Base-by-base conservation (phyloP, 2,329 filamentous ascomycete genomes). In the Fusarium burgessii region DNA sequence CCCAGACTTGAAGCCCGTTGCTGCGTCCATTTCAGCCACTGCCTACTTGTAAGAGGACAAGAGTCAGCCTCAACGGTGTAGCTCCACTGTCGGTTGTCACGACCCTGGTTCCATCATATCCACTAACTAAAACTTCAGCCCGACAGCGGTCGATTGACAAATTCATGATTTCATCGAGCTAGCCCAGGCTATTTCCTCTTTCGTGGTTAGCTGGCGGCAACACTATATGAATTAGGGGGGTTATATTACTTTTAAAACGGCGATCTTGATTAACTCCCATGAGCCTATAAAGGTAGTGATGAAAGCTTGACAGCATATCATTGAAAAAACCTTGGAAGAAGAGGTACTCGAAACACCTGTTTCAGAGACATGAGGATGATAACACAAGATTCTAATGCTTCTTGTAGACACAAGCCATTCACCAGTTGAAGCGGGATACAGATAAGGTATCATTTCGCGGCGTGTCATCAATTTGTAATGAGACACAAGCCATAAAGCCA, bases 41-140 rank as follows among this genome's bases (percentile, higher is more conserved):
- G 55, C 46, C 29, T 63, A 43, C 18, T 23, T 40, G 29, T 27
- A 42, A 35, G 40, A 56, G 27, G 43, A 54, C 45, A 35, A 62
- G 46, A 62, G 27, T 52, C 57, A 68, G 57, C 36, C 57, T 57
- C 63, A 56, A 67, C 49, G 56, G 42, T 35, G 23, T 27, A 43
- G 49, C 50, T 52, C 56, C 63, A 55, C 49, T 50, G 63, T 40
- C 41, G 52, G 40, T 41, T 65, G 58, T 60, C 55, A 67, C 45
- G 58, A 35, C 27, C 61, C 36, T 57, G 51, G 55, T 23, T 27
- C 59, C 51, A 63, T 47, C 62, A 62, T 68, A 58, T 43, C 63
- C 68, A 66, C 70, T 52, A 74, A 68, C 58, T 35, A 71, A 71
- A 56, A 54, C 56, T 51, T 59, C 71, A 66, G 58, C 50, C 59